Conservation (phyloP, 129 eudicot species). For the Arctium lappa region DNA sequence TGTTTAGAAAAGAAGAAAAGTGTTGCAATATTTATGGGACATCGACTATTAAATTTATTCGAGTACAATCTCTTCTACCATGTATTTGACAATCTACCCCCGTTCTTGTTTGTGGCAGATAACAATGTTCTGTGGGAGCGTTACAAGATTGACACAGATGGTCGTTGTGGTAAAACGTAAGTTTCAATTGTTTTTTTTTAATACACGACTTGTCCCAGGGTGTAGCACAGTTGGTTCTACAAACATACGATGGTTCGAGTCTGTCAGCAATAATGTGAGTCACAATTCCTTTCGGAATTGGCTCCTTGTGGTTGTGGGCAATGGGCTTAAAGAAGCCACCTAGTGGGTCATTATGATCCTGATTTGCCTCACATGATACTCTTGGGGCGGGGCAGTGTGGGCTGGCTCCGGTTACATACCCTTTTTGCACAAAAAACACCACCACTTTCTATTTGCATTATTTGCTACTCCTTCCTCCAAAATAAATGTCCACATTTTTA, state of each 20-base stretch:
- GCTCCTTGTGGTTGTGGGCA: background rate
- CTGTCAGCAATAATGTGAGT: background rate
- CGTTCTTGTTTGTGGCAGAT: constrained; percentile 47
- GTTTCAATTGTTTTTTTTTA: constrained; percentile 19
- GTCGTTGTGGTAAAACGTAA: constrained; percentile 77
- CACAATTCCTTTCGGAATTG: background rate
- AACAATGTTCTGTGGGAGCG: constrained; percentile 63
- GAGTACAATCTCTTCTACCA: background rate
- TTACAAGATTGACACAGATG: constrained; percentile 70
- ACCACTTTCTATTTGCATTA: no score
- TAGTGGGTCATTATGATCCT: background rate
- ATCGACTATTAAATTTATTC: background rate
- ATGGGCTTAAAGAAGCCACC: background rate
- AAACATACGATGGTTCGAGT: background rate
- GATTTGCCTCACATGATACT: background rate
- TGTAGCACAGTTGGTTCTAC: background rate
- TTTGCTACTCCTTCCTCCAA: no score
- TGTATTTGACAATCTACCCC: background rate
- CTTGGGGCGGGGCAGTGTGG: background rate
- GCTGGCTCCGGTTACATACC: no score
- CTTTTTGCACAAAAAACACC: no score
- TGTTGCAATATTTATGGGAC: background rate
- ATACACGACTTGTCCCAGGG: background rate
- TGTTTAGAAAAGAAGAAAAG: background rate
- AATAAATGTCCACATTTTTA: no score